A percentile compares a stretch with the other conserved stretches of the same genome.
These are phyloP conservation scores for Cystobasidium pallidum DNA, from an alignment of 1,284 basidiomycete genomes.

Conservation along the genomic window DNA sequence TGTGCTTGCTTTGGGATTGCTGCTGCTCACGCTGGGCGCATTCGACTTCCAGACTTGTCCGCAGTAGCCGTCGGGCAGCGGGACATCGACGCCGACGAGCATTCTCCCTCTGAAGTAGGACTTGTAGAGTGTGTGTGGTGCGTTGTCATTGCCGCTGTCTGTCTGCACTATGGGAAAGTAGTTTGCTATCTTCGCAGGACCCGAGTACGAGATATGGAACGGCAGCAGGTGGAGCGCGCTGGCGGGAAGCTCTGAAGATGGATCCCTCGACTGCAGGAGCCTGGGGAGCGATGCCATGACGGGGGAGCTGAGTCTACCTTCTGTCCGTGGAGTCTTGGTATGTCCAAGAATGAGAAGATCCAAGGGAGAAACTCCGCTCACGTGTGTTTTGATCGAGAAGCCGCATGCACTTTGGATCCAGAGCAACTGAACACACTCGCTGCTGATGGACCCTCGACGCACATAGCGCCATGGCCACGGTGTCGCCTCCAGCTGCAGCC, in stretches of 20 bases:
- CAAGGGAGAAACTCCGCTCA: no score
- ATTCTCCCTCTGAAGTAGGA: slow-evolving; percentile 41
- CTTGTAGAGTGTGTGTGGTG: not conserved
- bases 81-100: slow-evolving; percentile 19
- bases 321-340: no score
- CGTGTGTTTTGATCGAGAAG: slow-evolving; percentile 20
- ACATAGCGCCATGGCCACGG: not conserved
- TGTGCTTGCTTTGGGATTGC: slow-evolving; percentile 6
- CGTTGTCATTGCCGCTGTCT: not conserved
- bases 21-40: slow-evolving; percentile 11
- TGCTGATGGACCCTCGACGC: not conserved
- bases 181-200: slow-evolving; percentile 22
- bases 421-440: not conserved
- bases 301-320: no score
- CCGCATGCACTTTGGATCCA: not conserved
- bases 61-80: slow-evolving; percentile 20
- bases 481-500: not conserved
- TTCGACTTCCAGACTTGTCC: slow-evolving; percentile 41
- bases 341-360: no score
- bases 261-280: not conserved
- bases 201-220: slow-evolving; percentile 40
- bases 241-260: not conserved
- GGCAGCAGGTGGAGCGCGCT: slow-evolving; percentile 39
- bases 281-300: slow-evolving; percentile 10
- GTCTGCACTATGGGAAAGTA: slow-evolving; percentile 20